Percentiles rank a stretch among this genome's conserved stretches.
phyloP scores from a whole-genome alignment of 495 filamentous ascomycete genomes.

The Hypoxylon fragiforme region DNA sequence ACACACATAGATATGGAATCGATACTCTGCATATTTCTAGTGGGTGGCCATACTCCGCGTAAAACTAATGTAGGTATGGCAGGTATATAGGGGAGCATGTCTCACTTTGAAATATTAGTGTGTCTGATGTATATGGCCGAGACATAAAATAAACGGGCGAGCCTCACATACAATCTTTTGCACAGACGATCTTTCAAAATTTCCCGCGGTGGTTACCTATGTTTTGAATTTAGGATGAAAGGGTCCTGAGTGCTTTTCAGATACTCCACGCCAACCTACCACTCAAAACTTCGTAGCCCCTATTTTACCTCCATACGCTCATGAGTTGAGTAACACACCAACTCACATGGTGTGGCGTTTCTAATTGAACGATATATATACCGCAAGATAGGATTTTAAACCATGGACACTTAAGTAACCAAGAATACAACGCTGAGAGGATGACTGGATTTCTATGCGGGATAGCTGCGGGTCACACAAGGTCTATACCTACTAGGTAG shows the following conservation, averaged over 20 bases:
- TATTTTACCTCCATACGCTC: background rate
- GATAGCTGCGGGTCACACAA: conserved; percentile 1
- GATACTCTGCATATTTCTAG: background rate
- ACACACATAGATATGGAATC: conserved; percentile 2
- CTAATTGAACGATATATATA: background rate
- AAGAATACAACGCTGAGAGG: background rate
- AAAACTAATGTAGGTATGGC: conserved; percentile 9
- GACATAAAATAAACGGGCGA: conserved; percentile 17
- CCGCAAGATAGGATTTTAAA: background rate
- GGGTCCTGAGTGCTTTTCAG: background rate
- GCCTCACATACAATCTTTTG: background rate
- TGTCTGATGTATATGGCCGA: conserved; percentile 28
- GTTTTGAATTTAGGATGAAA: background rate
- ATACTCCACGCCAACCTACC: too few relatives aligned
- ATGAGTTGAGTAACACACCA: background rate
- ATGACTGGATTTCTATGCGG: conserved; percentile 1
- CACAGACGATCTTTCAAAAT: background rate
- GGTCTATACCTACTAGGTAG: background rate
- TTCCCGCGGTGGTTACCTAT: background rate
- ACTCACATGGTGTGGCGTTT: background rate
- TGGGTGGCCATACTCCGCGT: conserved; percentile 9
- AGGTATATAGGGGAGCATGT: conserved; percentile 14
- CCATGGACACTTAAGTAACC: too few relatives aligned
- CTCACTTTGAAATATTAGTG: conserved; percentile 1
- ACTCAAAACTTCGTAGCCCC: too few relatives aligned